Evolutionary conservation across 129 eudicot genomes (phyloP).

Genomic region (Helichrysum umbraculigerum): DNA sequence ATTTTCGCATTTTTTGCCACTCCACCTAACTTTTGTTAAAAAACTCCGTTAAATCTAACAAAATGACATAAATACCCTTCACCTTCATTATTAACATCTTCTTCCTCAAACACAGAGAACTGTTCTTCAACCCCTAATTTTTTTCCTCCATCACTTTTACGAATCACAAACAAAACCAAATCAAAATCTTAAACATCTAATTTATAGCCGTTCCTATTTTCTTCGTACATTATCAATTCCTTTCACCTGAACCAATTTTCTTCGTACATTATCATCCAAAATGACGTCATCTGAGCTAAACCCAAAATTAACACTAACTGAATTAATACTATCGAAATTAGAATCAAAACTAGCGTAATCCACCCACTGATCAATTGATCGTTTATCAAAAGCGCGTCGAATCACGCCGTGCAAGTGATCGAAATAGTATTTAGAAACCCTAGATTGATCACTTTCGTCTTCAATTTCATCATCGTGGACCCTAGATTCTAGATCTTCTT

Average conservation of each 20-base stretch:
- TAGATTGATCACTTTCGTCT: slow-evolving; percentile 40
- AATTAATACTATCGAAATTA: slow-evolving; percentile 32
- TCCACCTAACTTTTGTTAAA: too few relatives aligned
- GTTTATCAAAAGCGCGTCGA: slow-evolving; percentile 58
- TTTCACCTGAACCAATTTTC: slow-evolving; percentile 48
- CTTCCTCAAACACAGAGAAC: too few relatives aligned
- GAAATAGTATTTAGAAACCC: slow-evolving; percentile 60
- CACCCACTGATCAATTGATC: slow-evolving; percentile 76
- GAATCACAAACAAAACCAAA: too few relatives aligned
- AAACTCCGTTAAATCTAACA: too few relatives aligned
- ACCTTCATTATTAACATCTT: too few relatives aligned
- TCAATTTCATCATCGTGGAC: slow-evolving; percentile 44
- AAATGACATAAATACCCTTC: too few relatives aligned
- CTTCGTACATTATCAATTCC: too few relatives aligned
- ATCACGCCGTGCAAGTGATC: slow-evolving; percentile 67
- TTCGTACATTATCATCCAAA: slow-evolving; percentile 72
- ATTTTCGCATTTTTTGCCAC: too few relatives aligned
- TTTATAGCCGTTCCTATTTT: too few relatives aligned
- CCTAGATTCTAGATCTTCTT: slow-evolving; percentile 38
- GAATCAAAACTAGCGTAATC: slow-evolving; percentile 50
- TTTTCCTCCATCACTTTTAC: too few relatives aligned
- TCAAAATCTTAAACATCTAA: too few relatives aligned
- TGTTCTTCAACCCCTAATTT: too few relatives aligned
- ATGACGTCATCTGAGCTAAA: slow-evolving; percentile 70
- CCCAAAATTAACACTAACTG: slow-evolving; percentile 37